A percentile compares a stretch with the other conserved stretches of the same genome.
Evolutionary conservation across 163 green algal species (phyloP).

Genomic region (Coccomyxa subellipsoidea): DNA sequence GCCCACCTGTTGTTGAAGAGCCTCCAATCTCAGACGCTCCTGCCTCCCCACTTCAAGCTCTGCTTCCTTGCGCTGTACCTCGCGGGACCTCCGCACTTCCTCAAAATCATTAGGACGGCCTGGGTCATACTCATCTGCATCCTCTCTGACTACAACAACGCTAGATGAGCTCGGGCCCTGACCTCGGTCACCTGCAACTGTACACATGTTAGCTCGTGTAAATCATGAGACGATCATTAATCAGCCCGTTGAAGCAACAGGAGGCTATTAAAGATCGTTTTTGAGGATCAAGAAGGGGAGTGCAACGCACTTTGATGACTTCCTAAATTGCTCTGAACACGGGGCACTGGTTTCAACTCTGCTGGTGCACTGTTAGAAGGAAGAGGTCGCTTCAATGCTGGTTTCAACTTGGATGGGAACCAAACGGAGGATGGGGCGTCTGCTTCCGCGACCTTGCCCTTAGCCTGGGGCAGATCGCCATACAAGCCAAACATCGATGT

Average conservation of each 20-base stretch:
- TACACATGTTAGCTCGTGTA: no score
- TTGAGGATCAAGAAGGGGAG: no score
- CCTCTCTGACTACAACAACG: neutral
- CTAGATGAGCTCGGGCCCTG: slow-evolving; percentile 4
- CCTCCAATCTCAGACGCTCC: slow-evolving; percentile 18
- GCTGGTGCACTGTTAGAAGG: neutral
- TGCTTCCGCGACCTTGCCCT: slow-evolving; percentile 26
- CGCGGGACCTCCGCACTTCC: slow-evolving; percentile 41
- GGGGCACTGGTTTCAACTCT: neutral
- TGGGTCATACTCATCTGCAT: slow-evolving; percentile 80
- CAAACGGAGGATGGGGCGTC: slow-evolving; percentile 4
- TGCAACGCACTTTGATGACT: neutral
- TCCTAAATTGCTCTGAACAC: neutral
- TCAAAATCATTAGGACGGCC: slow-evolving; percentile 83
- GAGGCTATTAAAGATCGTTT: neutral
- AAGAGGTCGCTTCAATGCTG: neutral
- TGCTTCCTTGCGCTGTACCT: slow-evolving; percentile 42
- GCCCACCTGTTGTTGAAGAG: neutral
- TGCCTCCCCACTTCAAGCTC: slow-evolving; percentile 53
- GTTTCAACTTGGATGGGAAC: slow-evolving; percentile 18
- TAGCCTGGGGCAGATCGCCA: slow-evolving; percentile 63
- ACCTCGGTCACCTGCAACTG: slow-evolving; percentile 10
- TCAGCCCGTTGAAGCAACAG: neutral
- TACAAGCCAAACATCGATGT: slow-evolving; percentile 50
- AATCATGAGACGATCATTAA: no score